A percentile compares a stretch with the other conserved stretches of the same genome.
Conservation (phyloP, 2,329 filamentous ascomycete genomes). For the Beauveria bassiana region DNA sequence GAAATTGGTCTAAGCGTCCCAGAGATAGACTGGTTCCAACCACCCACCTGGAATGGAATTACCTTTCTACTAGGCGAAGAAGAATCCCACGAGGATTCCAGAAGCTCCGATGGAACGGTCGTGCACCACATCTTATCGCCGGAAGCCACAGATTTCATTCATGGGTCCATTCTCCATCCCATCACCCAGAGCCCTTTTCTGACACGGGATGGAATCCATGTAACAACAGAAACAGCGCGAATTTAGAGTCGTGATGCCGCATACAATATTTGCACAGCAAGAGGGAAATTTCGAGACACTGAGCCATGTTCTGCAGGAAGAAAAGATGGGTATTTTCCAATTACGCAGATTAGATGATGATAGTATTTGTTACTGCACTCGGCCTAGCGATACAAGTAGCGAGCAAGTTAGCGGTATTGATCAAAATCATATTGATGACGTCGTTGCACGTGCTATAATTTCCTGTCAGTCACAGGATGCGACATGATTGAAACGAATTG, state of each 20-base stretch:
- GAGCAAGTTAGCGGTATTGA: background rate
- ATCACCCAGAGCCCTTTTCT: background rate
- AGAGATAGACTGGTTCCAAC: constrained; percentile 20
- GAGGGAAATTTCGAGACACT: background rate
- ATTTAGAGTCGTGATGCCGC: background rate
- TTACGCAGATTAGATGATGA: background rate
- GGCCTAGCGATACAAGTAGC: background rate
- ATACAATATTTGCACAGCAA: background rate
- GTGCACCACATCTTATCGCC: background rate
- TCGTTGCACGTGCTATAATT: background rate
- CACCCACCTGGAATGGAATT: constrained; percentile 8
- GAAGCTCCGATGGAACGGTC: background rate
- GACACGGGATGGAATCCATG: background rate
- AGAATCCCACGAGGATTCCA: background rate
- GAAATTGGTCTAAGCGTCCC: constrained; percentile 15
- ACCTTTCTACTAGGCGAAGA: background rate
- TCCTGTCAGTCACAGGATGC: background rate
- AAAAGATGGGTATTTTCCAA: background rate
- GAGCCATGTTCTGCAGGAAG: background rate
- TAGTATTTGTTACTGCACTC: background rate
- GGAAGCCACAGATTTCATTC: background rate
- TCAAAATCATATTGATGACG: background rate
- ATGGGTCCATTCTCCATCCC: background rate
- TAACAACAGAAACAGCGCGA: background rate
- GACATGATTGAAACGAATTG: background rate